Conservation (phyloP, 2,329 filamentous ascomycete species). For the Ceratocystiopsis minuta region DNA sequence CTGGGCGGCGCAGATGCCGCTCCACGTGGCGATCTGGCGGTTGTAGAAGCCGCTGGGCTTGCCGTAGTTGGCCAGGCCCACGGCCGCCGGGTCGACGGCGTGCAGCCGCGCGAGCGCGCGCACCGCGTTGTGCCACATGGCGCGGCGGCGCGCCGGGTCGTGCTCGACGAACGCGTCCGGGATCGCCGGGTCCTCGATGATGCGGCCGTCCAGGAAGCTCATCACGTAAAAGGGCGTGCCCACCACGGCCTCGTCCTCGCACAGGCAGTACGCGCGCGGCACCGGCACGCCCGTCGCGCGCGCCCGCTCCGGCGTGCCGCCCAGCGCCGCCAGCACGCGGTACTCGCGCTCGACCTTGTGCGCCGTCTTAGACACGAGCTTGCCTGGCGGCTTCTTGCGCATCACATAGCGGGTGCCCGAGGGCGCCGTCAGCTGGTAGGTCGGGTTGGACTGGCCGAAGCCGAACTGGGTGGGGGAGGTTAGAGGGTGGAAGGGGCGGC, state of each 20-base stretch:
- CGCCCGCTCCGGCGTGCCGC: conserved; percentile 15
- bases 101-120: conserved; percentile 75
- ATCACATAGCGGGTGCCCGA: conserved; percentile 62
- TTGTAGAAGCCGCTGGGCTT: conserved; percentile 61
- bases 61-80: conserved; percentile 59
- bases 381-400: conserved; percentile 95
- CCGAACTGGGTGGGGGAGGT: conserved; percentile 49
- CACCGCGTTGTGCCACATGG: conserved; percentile 76
- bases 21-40: conserved; percentile 72
- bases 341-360: conserved; percentile 96
- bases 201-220: conserved; percentile 85
- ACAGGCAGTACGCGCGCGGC: conserved; percentile 66
- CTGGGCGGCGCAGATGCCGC: conserved; percentile 61
- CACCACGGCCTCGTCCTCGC: conserved; percentile 61
- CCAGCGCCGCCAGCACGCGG: conserved; percentile 70
- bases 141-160: conserved; percentile 30
- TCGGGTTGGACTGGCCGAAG: conserved; percentile 94
- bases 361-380: conserved; percentile 79
- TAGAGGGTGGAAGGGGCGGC: not conserved
- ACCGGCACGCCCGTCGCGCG: conserved; percentile 59
- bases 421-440: conserved; percentile 70
- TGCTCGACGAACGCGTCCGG: conserved; percentile 34
- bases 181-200: conserved; percentile 76
- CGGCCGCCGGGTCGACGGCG: conserved; percentile 44
- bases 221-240: conserved; percentile 95